Evolutionary conservation across 805 yeast species (phyloP), one percentile per base, ranked within the genome.

Genomic region (Phaffomyces antillensis): DNA sequence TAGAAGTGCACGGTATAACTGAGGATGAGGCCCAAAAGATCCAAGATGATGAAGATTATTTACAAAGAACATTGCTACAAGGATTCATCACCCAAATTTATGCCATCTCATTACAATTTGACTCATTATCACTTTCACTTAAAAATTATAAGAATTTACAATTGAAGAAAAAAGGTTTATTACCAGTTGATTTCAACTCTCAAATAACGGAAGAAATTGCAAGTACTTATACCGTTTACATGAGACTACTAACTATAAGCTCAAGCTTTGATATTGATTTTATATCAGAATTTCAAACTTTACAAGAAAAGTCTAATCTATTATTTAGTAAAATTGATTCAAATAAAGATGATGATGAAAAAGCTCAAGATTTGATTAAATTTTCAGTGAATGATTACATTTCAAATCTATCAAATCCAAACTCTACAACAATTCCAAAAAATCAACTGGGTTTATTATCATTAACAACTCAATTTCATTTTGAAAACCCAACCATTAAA

Each of bases 201-300:
- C 51, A 56, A 43, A 31, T 20, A 9, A 51, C 52, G 37, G 52
- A 54, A 28, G 24, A 49, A 52, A 0, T 64, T 57, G 7, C 31
- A 50, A 46, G 66, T 49, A 39, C 62, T 66, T 45, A 58, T 46
- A 71, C 66, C 24, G 55, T 67, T 25, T 61, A 61, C 39, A 62
- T 58, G 8, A 66, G 83, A 41, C 60, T 67, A n/a, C 62, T 68
- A 32, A 72, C 72, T 43, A 65, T 88, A 47, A 73, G 84, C 0
- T 56, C 70, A 30, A 77, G 93, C 4, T 76, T 75, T 62, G 98
- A 90, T 61, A 56, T 87, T 42, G 77, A 82, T 42, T 64, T 80
- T 12, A 64, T 63, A n/a, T 54, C 55, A 1, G 61, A 63, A 20
- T 71, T 82, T 37, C 48, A 52, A 3, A 52, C 64, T 2, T 18